phyloP scores from a whole-genome alignment of 495 filamentous ascomycete species.

The Bathelium albidoporum region DNA sequence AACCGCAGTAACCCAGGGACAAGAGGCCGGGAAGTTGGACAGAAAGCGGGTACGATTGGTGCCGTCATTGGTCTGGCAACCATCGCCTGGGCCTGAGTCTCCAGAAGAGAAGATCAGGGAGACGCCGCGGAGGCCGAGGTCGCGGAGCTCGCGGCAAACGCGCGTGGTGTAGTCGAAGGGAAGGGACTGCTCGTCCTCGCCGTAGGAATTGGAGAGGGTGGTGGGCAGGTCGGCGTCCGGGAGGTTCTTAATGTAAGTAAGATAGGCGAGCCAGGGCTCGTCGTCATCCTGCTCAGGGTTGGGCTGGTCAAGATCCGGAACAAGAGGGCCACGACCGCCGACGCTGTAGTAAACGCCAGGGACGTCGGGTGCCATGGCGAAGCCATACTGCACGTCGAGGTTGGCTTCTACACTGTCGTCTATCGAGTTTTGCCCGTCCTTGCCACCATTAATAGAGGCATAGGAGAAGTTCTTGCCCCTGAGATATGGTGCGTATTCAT shows the following conservation, averaged over 20 bases:
- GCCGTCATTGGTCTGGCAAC: slow-evolving; percentile 57
- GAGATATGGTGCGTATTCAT: slow-evolving; percentile 35
- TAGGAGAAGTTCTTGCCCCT: slow-evolving; percentile 51
- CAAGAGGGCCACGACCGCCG: slow-evolving; percentile 51
- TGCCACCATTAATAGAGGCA: slow-evolving; percentile 45
- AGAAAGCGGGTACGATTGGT: slow-evolving; percentile 56
- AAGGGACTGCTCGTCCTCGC: slow-evolving; percentile 69
- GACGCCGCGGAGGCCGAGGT: slow-evolving; percentile 68
- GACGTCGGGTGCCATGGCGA: slow-evolving; percentile 47
- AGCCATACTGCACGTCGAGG: slow-evolving; percentile 62
- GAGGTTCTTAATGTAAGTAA: slow-evolving; percentile 52
- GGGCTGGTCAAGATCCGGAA: slow-evolving; percentile 52
- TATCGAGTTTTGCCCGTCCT: slow-evolving; percentile 9
- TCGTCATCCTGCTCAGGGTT: slow-evolving; percentile 46
- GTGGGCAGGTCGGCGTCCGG: slow-evolving; percentile 56
- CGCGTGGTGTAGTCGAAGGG: slow-evolving; percentile 53
- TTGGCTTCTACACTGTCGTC: slow-evolving; percentile 48
- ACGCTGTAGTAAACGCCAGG: slow-evolving; percentile 59
- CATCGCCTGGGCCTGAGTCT: slow-evolving; percentile 59
- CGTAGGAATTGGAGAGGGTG: slow-evolving; percentile 70
- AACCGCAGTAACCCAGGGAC: slow-evolving; percentile 65
- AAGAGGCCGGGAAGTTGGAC: slow-evolving; percentile 59
- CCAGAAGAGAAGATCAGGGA: slow-evolving; percentile 62
- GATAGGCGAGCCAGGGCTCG: slow-evolving; percentile 67
- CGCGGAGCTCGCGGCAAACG: slow-evolving; percentile 59